These are phyloP conservation scores for Talaromyces stipitatus DNA, from an alignment of 495 filamentous ascomycete species.

Conservation along the genomic window DNA sequence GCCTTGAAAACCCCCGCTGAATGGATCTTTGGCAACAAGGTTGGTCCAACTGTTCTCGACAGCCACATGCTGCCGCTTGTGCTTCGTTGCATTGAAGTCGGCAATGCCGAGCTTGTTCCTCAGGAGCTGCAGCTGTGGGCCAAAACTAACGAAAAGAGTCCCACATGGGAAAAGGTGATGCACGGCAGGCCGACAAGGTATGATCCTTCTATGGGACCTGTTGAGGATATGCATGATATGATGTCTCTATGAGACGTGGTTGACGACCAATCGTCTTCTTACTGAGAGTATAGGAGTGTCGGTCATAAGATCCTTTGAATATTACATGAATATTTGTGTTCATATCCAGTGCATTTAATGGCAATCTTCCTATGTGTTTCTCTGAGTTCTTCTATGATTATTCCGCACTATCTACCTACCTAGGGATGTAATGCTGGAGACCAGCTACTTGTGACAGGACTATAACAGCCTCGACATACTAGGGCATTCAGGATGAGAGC, in stretches of 20 bases:
- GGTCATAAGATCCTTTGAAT: too few species aligned
- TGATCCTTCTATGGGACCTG: neutral
- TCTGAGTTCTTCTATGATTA: too few species aligned
- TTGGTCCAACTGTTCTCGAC: conserved; percentile 3
- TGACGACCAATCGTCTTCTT: neutral
- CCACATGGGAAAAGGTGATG: conserved; percentile 1
- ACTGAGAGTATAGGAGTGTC: too few species aligned
- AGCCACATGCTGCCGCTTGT: neutral
- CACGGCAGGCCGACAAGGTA: conserved; percentile 3
- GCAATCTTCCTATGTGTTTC: too few species aligned
- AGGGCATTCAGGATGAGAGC: too few species aligned
- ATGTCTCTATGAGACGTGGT: neutral
- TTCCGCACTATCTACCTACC: too few species aligned
- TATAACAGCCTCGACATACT: too few species aligned
- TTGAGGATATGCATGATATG: conserved; percentile 3
- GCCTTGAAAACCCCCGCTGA: neutral
- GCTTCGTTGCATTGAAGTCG: conserved; percentile 3
- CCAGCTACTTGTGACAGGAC: too few species aligned
- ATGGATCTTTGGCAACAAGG: neutral
- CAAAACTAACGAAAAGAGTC: neutral
- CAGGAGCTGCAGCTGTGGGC: neutral
- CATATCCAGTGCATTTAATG: too few species aligned
- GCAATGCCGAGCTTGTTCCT: neutral
- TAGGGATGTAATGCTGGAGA: too few species aligned
- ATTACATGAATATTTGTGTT: too few species aligned